Base-by-base conservation (phyloP, 306 rosid genomes). In the Erythrophleum fordii region DNA sequence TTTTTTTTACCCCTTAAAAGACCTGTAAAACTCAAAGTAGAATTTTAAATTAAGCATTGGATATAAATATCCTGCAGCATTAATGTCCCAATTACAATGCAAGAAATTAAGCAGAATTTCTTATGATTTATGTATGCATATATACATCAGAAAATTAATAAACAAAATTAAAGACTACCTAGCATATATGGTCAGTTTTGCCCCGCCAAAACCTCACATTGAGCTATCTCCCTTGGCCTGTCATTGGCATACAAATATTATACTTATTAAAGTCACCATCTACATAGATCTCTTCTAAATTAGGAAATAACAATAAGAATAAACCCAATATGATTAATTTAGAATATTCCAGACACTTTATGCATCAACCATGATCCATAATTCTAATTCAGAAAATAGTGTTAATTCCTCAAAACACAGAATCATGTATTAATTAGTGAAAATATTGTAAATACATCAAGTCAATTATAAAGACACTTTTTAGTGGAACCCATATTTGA, bases 131-230 rank as follows among this genome's bases (percentile, higher is more conserved):
- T 64, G 20, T 68, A 75, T 68, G 11, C 59, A 46, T 60, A 83
- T 84, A 22, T 75, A 61, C 80, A 69, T 59, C 56, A 29, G 61
- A 59, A 75, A 52, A 80, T 59, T 80, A 75, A 84, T 84, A 39
- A 75, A 76, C 79, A 60, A 11, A 68, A 75, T 14, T 46, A 49
- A 59, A 60, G 71, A 55, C 62, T 72, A 76, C 68, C 74, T 72
- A 52, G 18, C 18, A 26, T 9, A 53, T 39, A 31, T 39, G 42
- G 53, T 69, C 78, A 59, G 55, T 59, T 69, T 73, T 31, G 69
- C 81, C 66, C 74, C 83, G 10, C 65, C 66, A 77, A 67, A 81
- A 73, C 23, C n/a, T 68, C 81, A 67, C 17, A 66, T 66, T 52
- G 64, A 58, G 58, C 31, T 29, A 11, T n/a, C 72, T 83, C 60